Evolutionary conservation across 495 filamentous ascomycete species (phyloP), one percentile per base, ranked within the genome.

Genomic region (Letharia lupina): DNA sequence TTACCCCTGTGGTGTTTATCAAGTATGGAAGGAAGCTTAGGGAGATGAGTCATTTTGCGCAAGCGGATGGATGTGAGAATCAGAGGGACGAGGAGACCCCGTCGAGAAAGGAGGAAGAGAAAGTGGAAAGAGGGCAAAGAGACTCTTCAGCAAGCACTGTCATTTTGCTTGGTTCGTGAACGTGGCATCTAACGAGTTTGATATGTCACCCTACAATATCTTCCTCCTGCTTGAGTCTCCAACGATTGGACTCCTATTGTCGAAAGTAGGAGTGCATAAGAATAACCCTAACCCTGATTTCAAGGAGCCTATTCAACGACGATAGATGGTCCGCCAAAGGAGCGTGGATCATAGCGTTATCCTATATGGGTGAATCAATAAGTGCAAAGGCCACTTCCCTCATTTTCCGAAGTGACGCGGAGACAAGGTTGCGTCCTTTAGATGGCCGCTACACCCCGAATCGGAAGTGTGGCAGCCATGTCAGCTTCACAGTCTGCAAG

Each of bases 1-100:
- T 54, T 48, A 37, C 31, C 3, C 45, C 45, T 4, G 23, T 56
- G 11, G 13, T 56, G 31, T 56, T 52, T 37, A 11, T 64, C 28
- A 20, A 37, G 9, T 56, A 52, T 56, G 62, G 62, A 15, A 54
- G 37, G 35, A 56, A 48, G 42, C 7, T 52, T 1, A 64, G 62
- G 62, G 47, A 16, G 4, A 54, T 40, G 12, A 40, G 62, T 5
- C 23, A 39, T 13, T 56, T 56, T 54, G 33, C 45, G 33, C 31
- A 40, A 18, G 35, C 20, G 11, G 44, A 31, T 4, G 44, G 52
- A 4, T 9, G 35, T 64, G 62, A 13, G 9, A 28, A 54, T 20
- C 11, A 54, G 62, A 48, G 16, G 4, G 62, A 64, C 28, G 62
- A 52, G 23, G 61, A 50, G 47, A 50, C 47, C 6, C 6, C 3